phyloP scores from a whole-genome alignment of 1,139 yeast genomes.

The Hyphopichia buzzinii region DNA sequence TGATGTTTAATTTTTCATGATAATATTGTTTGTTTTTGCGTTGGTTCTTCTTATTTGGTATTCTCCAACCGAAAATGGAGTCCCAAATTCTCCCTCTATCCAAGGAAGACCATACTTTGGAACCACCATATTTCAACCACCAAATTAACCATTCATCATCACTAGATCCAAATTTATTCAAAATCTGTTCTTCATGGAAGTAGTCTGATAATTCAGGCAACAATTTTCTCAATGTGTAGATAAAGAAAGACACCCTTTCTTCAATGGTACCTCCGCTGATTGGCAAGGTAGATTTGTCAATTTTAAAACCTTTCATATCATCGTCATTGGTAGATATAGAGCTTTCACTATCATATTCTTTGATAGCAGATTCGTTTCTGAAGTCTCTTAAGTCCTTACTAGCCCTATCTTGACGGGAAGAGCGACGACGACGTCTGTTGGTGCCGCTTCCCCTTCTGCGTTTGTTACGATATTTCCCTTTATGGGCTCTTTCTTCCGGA shows the following conservation, averaged over 20 bases:
- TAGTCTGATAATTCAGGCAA: conserved; percentile 78
- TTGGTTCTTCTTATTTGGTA: conserved; percentile 31
- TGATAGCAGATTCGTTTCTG: background rate
- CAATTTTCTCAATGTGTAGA: conserved; percentile 58
- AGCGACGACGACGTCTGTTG: conserved; percentile 1
- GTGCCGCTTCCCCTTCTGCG: conserved; percentile 5
- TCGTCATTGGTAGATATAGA: conserved; percentile 1
- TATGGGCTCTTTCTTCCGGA: conserved; percentile 39
- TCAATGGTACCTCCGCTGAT: conserved; percentile 66
- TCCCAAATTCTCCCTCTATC: conserved; percentile 94
- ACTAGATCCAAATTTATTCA: conserved; percentile 56
- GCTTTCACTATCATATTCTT: conserved; percentile 2
- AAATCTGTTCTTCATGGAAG: conserved; percentile 77
- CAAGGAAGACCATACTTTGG: conserved; percentile 76
- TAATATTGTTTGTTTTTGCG: conserved; percentile 29
- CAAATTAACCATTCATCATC: conserved; percentile 91
- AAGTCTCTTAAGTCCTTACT: background rate
- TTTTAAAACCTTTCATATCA: conserved; percentile 11
- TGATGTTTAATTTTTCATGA: conserved; percentile 29
- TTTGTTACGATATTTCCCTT: background rate
- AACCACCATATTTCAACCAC: conserved; percentile 95
- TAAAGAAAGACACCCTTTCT: conserved; percentile 71
- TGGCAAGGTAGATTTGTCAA: conserved; percentile 42
- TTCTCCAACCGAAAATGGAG: conserved; percentile 75
- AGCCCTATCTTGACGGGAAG: background rate